These are phyloP conservation scores for Senna siamea DNA, from an alignment of 306 rosid genomes.

Conservation along the genomic window DNA sequence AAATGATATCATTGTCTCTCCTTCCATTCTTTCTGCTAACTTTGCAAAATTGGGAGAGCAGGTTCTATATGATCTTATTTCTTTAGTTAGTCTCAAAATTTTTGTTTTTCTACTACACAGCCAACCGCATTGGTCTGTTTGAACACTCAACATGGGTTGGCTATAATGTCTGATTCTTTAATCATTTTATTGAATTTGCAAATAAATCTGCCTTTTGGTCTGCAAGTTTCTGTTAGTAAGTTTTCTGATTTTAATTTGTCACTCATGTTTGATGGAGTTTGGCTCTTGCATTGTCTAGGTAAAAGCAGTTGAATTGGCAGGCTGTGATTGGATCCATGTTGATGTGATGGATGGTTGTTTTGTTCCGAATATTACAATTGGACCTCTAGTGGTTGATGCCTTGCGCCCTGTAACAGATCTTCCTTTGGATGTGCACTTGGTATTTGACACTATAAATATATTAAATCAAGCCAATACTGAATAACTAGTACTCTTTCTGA, in stretches of 20 bases:
- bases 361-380: conserved; percentile 97
- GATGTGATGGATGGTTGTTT: conserved; percentile 99
- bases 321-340: conserved; percentile 99
- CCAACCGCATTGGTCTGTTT: conserved; percentile 2
- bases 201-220: conserved; percentile 17
- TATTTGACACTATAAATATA: conserved; percentile 45
- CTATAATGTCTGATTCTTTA: conserved; percentile 10
- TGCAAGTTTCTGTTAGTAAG: too few species aligned
- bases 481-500: conserved; percentile 36
- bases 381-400: conserved; percentile 98
- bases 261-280: conserved; percentile 45
- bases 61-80: conserved; percentile 52
- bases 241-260: too few species aligned
- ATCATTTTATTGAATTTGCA: conserved; percentile 21
- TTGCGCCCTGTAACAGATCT: conserved; percentile 98
- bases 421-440: conserved; percentile 99
- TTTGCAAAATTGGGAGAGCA: conserved; percentile 93
- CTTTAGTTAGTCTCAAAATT: conserved; percentile 25
- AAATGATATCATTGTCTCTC: conserved; percentile 85
- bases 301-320: conserved; percentile 98
- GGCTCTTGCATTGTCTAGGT: conserved; percentile 59
- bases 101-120: conserved; percentile 24
- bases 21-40: conserved; percentile 94
- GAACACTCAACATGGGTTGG: background rate
- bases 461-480: conserved; percentile 4